Conservation (phyloP, 352 stramenopile genomes). For the Globisporangium nodosum region DNA sequence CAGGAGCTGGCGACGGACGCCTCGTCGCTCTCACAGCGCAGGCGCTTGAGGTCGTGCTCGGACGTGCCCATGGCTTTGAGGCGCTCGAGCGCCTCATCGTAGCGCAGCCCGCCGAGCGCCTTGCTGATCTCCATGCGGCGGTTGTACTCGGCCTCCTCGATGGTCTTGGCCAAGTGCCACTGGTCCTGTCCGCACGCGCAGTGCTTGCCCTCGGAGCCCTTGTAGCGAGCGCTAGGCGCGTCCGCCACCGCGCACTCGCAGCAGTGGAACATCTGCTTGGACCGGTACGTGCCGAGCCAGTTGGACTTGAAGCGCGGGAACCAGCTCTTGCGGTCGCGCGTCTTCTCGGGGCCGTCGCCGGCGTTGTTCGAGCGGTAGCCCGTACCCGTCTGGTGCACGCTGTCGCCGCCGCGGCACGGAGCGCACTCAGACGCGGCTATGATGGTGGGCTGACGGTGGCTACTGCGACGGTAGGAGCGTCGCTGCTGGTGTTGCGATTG, state of each 20-base stretch:
- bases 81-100: constrained; percentile 68
- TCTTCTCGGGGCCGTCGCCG: constrained; percentile 79
- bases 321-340: constrained; percentile 80
- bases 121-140: constrained; percentile 82
- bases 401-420: constrained; percentile 15
- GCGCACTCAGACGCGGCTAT: background rate
- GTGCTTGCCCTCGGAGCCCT: constrained; percentile 77
- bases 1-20: constrained; percentile 20
- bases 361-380: constrained; percentile 70
- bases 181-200: constrained; percentile 75
- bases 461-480: background rate
- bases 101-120: constrained; percentile 70
- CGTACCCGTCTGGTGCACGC: constrained; percentile 52
- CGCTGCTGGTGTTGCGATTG: background rate
- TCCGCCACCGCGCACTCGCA: constrained; percentile 72
- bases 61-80: constrained; percentile 55
- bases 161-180: constrained; percentile 77
- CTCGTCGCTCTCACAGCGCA: constrained; percentile 34
- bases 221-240: constrained; percentile 47
- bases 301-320: constrained; percentile 88
- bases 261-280: constrained; percentile 83
- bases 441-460: background rate
- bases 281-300: constrained; percentile 81
- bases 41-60: constrained; percentile 50
- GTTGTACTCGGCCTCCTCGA: constrained; percentile 83